Evolutionary conservation across 257 asterid genomes (phyloP), one percentile per base, ranked within the genome.

Genomic region (Dorcoceras hygrometricum): DNA sequence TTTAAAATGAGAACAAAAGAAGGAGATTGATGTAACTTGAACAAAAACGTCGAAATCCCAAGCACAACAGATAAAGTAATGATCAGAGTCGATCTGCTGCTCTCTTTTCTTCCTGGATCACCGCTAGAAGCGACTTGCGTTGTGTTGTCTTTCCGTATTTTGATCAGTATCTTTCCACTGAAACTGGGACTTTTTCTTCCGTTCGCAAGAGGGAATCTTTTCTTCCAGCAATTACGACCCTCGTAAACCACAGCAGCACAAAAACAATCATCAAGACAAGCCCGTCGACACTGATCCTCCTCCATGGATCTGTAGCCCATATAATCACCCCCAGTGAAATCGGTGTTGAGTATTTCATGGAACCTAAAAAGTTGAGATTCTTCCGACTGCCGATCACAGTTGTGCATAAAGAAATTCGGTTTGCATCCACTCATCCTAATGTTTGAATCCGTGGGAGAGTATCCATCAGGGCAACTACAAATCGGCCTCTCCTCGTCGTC

Each of bases 161-260:
- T 36, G 2, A 36, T 10, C 48, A 36, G 2, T 0, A 19, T 4
- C 18, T 39, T 39, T 39, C 51, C 51, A 14, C 4, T 4, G 18
- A 32, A 0, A 18, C 54, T 2, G 23, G 23, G 28, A 53, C 67
- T 0, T 36, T 62, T 2, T 22, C 72, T 67, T 4, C 86, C 88
- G 39, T 80, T 71, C 0, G 88, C 78, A 50, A 83, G 82, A 10
- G 85, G 85, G 6, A 77, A 43, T 43, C 67, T 83, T 20, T 83
- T 83, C 77, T 75, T 80, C 76, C 72, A 83, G 53, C 87, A 82
- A 6, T 3, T 65, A 16, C 56, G 29, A 7, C 7, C 34, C 0
- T 67, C 62, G 12, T 62, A 72, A 34, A 83, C 71, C 25, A 76
- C 77, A 18, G 73, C 85, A 0, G 71, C 80, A 54, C 89, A 84